Evolutionary conservation across 1,139 yeast genomes (phyloP), one percentile per base, ranked within the genome.

Genomic region (Sporopachydermia cereana): DNA sequence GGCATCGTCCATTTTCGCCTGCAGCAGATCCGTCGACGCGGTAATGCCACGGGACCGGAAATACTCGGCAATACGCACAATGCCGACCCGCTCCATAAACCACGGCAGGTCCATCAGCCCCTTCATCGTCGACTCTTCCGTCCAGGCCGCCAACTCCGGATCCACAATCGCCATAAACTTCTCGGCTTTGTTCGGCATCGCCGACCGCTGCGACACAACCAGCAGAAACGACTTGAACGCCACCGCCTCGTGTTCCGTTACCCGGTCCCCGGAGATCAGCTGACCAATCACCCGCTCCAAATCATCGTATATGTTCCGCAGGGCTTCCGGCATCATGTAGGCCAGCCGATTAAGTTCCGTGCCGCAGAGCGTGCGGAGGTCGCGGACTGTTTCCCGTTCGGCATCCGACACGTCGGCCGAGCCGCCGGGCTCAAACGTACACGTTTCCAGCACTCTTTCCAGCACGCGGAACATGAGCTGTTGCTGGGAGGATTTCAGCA

Each of bases 61-160:
- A 58, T 93, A 93, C 47, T 84, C 83, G 0, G 96, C 95, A 57
- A 93, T 91, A 59, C 79, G 79, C 2, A 88, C 97, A 45, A 93
- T 85, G 2, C 98, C 98, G 47, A 93, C 74, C 55, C 97, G 74
- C 62, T 89, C 97, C 96, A 91, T 89, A 55, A 93, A 93, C 96
- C 97, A 89, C 52, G 86, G 95, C 45, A 93, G 69, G 57, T 91
- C 95, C 60, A 80, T 70, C 36, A 91, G 66, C 0, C 96, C 97
- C 56, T 85, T 85, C 53, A 86, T 88, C 0, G 97, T 89, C 17
- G 78, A 81, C 16, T 91, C 91, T 44, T 89, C 86, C 1, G 91
- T 80, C 99, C 99, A 93, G 0, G 96, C 93, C 30, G 75, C 67
- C 44, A 93, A 67, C 54, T 91, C 96, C 0, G 96, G 95, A 58